Base-by-base conservation (phyloP, 257 asterid genomes). In the Solanum piurae region DNA sequence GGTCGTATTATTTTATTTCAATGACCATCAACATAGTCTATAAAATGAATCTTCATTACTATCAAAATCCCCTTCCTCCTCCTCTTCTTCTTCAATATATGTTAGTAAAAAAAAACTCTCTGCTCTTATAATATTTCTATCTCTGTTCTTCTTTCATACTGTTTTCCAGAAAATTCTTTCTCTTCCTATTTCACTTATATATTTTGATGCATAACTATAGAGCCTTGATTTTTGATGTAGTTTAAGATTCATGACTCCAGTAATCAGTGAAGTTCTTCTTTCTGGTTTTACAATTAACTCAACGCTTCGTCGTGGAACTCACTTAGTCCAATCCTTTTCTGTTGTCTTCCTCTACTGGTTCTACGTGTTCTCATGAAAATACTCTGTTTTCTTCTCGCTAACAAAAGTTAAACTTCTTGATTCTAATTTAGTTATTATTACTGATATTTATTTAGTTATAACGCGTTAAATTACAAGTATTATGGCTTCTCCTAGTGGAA, bases 341-440 rank as follows among this genome's bases (percentile, higher is more conserved):
- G 92, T 90, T 34, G 90, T 80, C 6, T 90, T 92, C 87, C 94
- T 92, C 88, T 90, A 92, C 86, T 92, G 94, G 94, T 92, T 92
- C 82, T 92, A 92, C 85, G 91, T 87, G 12, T 89, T 92, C 85
- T 90, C 93, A 88, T 90, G 89, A 91, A 88, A 1, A 44, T 6
- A 27, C 14, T 42, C 69, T 20, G 37, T 42, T 42, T 76, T 11
- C 12, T 37, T 25, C 58, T 38, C 34, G 3, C 58, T 76, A 38
- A n/a, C 83, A 23, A 38, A 37, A 37, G 14, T 13, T 37, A 6
- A 21, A 44, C 64, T 40, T 5, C 11, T 34, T 31, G 38, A 68
- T 55, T 82, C 49, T 69, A 37, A 68, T 46, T 14, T 60, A 76
- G 52, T 3, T 38, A 58, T 75, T 75, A 34, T 13, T 37, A 42